These are phyloP conservation scores for Citrus trifoliata DNA, from an alignment of 345 rosid genomes.

Conservation along the genomic window DNA sequence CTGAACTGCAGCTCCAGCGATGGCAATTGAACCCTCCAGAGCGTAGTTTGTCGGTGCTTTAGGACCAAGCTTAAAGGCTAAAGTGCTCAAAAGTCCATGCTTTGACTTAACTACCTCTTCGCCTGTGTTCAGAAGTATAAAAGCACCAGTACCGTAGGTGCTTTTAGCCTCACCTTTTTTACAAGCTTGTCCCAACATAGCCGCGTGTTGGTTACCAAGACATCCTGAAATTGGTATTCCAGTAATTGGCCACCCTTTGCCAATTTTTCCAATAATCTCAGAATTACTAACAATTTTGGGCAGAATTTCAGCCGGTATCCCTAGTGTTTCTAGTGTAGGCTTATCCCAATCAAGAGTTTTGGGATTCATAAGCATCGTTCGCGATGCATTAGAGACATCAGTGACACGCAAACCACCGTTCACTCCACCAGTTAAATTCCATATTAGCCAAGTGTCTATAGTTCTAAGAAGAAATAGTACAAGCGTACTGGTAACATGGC, in stretches of 20 bases:
- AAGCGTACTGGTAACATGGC: too few relatives aligned
- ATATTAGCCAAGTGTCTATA: conserved; percentile 81
- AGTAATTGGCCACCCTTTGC: conserved; percentile 79
- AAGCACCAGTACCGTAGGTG: conserved; percentile 93
- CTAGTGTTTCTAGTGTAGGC: conserved; percentile 44
- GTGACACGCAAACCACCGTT: conserved; percentile 73
- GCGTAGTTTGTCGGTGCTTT: conserved; percentile 78
- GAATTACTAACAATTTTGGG: conserved; percentile 83
- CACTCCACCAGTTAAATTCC: conserved; percentile 87
- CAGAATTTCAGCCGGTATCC: conserved; percentile 54
- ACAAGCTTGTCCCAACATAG: conserved; percentile 94
- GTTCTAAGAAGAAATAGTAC: conserved; percentile 43
- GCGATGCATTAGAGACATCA: conserved; percentile 90
- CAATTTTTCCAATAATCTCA: conserved; percentile 69
- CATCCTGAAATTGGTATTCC: conserved; percentile 83
- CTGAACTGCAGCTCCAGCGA: conserved; percentile 97
- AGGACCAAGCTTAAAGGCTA: conserved; percentile 89
- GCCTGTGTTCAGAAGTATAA: conserved; percentile 89
- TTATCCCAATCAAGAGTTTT: conserved; percentile 74
- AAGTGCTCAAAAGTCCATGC: conserved; percentile 83
- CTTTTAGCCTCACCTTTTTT: conserved; percentile 88
- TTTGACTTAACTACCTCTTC: conserved; percentile 51
- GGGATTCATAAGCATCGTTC: conserved; percentile 93
- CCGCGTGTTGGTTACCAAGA: conserved; percentile 96
- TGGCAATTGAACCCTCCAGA: conserved; percentile 91